Conservation (phyloP, 108 stramenopile genomes). For the Aureococcus anophagefferens region DNA sequence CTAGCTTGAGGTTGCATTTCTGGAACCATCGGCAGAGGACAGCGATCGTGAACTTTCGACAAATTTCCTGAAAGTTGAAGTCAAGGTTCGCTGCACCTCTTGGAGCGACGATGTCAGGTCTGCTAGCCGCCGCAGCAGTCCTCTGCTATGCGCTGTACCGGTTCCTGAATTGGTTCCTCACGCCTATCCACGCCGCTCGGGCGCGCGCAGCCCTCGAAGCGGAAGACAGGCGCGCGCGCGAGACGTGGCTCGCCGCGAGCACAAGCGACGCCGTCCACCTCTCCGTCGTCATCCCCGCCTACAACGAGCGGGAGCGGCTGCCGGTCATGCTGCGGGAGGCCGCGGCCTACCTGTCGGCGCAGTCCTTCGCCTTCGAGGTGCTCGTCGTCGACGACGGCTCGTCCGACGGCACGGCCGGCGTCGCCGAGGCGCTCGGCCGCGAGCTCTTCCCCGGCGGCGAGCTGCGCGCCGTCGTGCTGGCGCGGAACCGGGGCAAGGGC, state of each 20-base stretch:
- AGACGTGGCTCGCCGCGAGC: background rate
- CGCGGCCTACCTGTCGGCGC: conserved; percentile 43
- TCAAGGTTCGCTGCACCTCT: no score
- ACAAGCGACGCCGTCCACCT: conserved; percentile 7
- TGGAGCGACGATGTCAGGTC: no score
- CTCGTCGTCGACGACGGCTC: conserved; percentile 44
- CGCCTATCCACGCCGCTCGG: no score
- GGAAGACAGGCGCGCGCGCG: no score
- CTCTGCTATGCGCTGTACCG: no score
- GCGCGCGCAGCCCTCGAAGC: no score
- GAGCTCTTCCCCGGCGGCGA: conserved; percentile 13
- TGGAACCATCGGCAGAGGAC: no score
- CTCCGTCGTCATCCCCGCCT: conserved; percentile 82
- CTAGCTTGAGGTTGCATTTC: no score
- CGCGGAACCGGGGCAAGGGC: conserved; percentile 37
- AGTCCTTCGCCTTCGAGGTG: conserved; percentile 15
- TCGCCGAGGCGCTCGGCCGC: conserved; percentile 1
- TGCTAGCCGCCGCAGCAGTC: no score
- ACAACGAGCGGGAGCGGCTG: conserved; percentile 82
- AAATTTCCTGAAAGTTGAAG: no score
- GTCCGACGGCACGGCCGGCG: conserved; percentile 18
- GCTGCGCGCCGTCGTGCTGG: conserved; percentile 19
- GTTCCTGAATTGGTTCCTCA: no score
- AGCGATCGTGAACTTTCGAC: no score
- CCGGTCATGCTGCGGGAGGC: conserved; percentile 70